Conservation (phyloP, 805 yeast species). For the Sungouiozyma ichnusensis region DNA sequence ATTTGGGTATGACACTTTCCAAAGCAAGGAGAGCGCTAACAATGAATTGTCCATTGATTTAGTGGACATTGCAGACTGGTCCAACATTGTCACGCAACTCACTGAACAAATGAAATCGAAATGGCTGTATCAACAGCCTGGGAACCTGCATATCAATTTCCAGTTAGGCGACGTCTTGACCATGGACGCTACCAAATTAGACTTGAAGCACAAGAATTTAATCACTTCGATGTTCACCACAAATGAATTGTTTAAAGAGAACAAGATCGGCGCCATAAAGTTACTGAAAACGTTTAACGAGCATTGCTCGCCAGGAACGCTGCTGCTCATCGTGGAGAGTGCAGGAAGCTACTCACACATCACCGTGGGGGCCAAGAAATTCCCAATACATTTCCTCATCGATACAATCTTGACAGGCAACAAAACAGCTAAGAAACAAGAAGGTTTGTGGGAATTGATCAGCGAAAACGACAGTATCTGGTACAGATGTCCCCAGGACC, state of each 20-base stretch:
- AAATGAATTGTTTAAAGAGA: slow-evolving; percentile 69
- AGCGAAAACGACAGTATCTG: slow-evolving; percentile 66
- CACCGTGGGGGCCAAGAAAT: slow-evolving; percentile 59
- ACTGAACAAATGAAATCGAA: slow-evolving; percentile 34
- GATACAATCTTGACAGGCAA: slow-evolving; percentile 60
- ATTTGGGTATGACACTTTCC: slow-evolving; percentile 30
- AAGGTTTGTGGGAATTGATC: slow-evolving; percentile 60
- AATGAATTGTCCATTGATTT: slow-evolving; percentile 37
- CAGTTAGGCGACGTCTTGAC: slow-evolving; percentile 30
- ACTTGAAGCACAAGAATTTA: slow-evolving; percentile 32
- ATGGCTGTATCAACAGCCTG: slow-evolving; percentile 41
- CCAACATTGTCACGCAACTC: slow-evolving; percentile 38
- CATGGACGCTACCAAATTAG: slow-evolving; percentile 16
- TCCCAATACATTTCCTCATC: slow-evolving; percentile 73
- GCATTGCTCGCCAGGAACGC: slow-evolving; percentile 45
- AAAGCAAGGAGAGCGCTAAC: slow-evolving; percentile 3
- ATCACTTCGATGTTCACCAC: slow-evolving; percentile 77
- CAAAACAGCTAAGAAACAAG: slow-evolving; percentile 25
- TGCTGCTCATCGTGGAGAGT: slow-evolving; percentile 65
- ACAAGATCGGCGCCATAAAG: slow-evolving; percentile 48
- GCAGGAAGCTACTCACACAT: slow-evolving; percentile 87
- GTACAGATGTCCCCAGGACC: slow-evolving; percentile 51
- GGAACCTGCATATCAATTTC: slow-evolving; percentile 27
- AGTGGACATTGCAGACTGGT: slow-evolving; percentile 78
- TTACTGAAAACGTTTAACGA: slow-evolving; percentile 44